Percentiles rank a stretch among this genome's conserved stretches.
Conservation (phyloP, 2,329 filamentous ascomycete species). For the Aspergillus eucalypticola region DNA sequence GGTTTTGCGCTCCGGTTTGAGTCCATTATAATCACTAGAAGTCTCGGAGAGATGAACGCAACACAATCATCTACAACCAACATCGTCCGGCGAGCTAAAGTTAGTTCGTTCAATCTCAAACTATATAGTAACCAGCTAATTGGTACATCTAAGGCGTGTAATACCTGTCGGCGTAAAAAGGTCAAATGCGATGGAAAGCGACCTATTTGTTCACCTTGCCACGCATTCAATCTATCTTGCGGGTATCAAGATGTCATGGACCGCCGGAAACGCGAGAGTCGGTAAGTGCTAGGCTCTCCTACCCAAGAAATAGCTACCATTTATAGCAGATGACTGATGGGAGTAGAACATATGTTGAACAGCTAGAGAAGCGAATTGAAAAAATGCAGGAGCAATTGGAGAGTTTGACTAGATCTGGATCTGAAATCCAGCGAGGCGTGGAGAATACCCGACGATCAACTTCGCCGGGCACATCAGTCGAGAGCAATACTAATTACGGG, state of each 20-base stretch:
- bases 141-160: slow-evolving; percentile 10
- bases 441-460: background rate
- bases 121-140: background rate
- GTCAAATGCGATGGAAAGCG: slow-evolving; percentile 15
- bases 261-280: background rate
- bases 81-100: background rate
- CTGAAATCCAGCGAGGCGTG: background rate
- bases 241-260: slow-evolving; percentile 9
- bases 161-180: slow-evolving; percentile 16
- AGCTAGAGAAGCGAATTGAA: slow-evolving; percentile 13
- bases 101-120: background rate
- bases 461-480: background rate
- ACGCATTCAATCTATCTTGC: slow-evolving; percentile 9
- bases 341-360: slow-evolving; percentile 11
- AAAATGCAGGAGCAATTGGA: slow-evolving; percentile 13
- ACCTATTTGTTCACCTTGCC: slow-evolving; percentile 13
- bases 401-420: background rate
- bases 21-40: background rate
- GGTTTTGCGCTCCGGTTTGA: no score
- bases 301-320: background rate
- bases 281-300: background rate
- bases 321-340: background rate
- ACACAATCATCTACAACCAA: background rate
- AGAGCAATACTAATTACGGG: background rate
- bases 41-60: background rate